Evolutionary conservation across 805 yeast genomes (phyloP), one percentile per base, ranked within the genome.

Genomic region (Saccharomycodes ludwigii): DNA sequence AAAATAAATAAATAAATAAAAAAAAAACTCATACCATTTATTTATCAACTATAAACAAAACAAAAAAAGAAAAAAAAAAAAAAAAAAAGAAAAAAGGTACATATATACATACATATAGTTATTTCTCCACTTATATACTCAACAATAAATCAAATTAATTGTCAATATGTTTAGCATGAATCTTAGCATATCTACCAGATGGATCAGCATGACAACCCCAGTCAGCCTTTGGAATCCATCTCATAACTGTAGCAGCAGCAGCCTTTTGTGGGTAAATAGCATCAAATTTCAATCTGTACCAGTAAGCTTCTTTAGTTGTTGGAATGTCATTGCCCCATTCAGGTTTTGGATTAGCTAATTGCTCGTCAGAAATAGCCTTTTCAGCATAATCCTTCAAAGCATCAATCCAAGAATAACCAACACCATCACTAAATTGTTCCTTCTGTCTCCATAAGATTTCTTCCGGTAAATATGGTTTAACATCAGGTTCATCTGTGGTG

Each of bases 201-300:
- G 99, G 99, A 62, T 91, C 99, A 50, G 78, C 95, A 52, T 86
- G 85, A 65, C 98, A 91, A 45, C 99, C 99, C 99, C 99, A 91
- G 61, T 91, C 98, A 41, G 97, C 97, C 71, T 91, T 91, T 57
- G 99, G 99, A 61, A 91, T 64, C 99, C 99, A 91, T 71, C 98
- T 80, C 96, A 83, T 85, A 38, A 91, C 99, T 13, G 98, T 91
- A 24, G 75, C 65, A 37, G 95, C 96, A 42, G 94, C 98, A 43
- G 95, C 91, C 60, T 75, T 68, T 48, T 77, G 76, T 39, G 86
- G 81, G 80, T 85, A 91, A 48, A 83, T 63, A 50, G 81, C 93
- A 61, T 91, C 98, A 50, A 91, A 91, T 71, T 85, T 82, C 55
- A 79, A 70, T 72, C 99, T 79, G 73, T 91, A 91, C 93, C 95